Conservation (phyloP, 2,329 filamentous ascomycete genomes). For the Tolypocladium nubicola region DNA sequence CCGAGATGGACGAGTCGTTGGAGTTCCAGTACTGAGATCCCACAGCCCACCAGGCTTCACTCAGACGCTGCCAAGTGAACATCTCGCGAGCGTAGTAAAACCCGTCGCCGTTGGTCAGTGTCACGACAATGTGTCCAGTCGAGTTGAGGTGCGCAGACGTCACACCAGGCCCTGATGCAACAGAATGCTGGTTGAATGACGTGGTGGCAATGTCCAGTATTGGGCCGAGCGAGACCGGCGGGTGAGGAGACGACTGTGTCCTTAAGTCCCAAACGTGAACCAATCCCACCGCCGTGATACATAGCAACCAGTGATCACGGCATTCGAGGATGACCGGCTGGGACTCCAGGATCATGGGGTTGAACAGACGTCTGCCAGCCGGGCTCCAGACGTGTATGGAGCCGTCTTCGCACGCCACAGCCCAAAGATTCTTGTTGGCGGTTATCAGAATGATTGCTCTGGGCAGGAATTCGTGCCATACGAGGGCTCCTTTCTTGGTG, state of each 20-base stretch:
- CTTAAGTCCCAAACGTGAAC: constrained; percentile 92
- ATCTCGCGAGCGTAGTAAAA: constrained; percentile 80
- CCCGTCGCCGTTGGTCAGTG: constrained; percentile 87
- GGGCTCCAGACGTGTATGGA: constrained; percentile 87
- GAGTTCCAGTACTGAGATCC: constrained; percentile 99
- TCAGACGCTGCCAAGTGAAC: constrained; percentile 90
- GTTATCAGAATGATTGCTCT: constrained; percentile 80
- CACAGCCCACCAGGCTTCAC: constrained; percentile 95
- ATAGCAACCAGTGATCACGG: constrained; percentile 79
- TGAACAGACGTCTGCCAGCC: constrained; percentile 75
- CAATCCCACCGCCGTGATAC: constrained; percentile 78
- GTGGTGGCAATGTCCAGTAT: constrained; percentile 79
- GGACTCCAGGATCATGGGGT: constrained; percentile 76
- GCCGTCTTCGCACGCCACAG: constrained; percentile 86
- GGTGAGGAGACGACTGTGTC: constrained; percentile 73
- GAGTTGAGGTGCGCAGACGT: constrained; percentile 89
- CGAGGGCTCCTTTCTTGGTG: constrained; percentile 63
- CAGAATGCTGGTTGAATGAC: constrained; percentile 62
- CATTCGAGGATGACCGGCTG: constrained; percentile 92
- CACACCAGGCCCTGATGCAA: constrained; percentile 71
- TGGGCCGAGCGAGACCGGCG: constrained; percentile 79
- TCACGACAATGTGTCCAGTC: constrained; percentile 76
- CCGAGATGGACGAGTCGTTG: constrained; percentile 79
- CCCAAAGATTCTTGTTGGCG: constrained; percentile 85
- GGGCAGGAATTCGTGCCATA: constrained; percentile 94